Evolutionary conservation across 2,329 filamentous ascomycete genomes (phyloP).

Genomic region (Elsinoe batatas): DNA sequence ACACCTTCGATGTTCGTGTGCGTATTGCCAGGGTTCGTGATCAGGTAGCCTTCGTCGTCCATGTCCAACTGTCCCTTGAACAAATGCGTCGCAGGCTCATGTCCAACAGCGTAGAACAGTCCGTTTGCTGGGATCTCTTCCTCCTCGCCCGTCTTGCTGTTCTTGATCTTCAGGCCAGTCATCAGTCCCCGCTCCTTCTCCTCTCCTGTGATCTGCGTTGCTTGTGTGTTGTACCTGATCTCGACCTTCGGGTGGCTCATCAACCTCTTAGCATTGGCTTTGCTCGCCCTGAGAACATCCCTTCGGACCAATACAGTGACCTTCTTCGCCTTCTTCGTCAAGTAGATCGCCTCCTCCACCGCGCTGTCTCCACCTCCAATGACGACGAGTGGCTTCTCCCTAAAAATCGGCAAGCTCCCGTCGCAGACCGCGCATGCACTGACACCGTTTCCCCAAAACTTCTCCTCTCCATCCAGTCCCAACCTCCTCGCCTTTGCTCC

Average conservation of each 20-base stretch:
- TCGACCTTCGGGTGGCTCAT: conserved; percentile 80
- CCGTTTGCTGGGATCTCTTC: conserved; percentile 85
- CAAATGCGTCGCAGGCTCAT: conserved; percentile 84
- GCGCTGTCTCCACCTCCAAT: conserved; percentile 96
- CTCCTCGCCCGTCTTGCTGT: conserved; percentile 63
- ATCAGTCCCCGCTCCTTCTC: conserved; percentile 66
- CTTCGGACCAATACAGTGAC: conserved; percentile 88
- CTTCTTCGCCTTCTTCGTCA: conserved; percentile 94
- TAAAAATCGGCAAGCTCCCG: conserved; percentile 92
- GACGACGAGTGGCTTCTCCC: conserved; percentile 88
- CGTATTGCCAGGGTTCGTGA: conserved; percentile 80
- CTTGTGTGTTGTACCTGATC: conserved; percentile 74
- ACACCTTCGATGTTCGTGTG: conserved; percentile 83
- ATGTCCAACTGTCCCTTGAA: conserved; percentile 85
- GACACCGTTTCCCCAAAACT: conserved; percentile 96
- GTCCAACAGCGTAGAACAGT: conserved; percentile 93
- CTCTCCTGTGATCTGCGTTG: conserved; percentile 75
- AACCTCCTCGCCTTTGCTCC: conserved; percentile 84
- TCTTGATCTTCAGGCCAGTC: conserved; percentile 75
- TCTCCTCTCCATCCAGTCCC: conserved; percentile 75
- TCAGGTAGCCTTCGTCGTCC: conserved; percentile 82
- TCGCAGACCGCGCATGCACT: conserved; percentile 96
- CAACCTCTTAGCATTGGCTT: conserved; percentile 83
- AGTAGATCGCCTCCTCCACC: conserved; percentile 92
- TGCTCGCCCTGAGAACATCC: conserved; percentile 77